These are phyloP conservation scores for Saitozyma sp. DNA, from an alignment of 768 basidiomycete genomes.

Conservation along the genomic window DNA sequence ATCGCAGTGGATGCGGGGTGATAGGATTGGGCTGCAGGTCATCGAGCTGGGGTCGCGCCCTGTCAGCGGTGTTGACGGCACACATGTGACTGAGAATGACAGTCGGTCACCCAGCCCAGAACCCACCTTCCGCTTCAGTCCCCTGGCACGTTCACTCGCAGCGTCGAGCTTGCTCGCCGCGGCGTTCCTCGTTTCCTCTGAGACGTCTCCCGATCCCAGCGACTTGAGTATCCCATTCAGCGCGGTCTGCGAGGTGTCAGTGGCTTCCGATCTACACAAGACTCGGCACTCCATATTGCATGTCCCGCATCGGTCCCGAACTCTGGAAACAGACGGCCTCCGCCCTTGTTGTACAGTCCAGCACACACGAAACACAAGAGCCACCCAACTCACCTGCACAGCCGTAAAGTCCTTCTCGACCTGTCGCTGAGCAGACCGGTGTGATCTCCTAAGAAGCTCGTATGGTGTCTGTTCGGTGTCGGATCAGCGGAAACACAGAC, in stretches of 20 bases:
- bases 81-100: neutral
- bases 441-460: conserved; percentile 46
- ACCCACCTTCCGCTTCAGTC: conserved; percentile 82
- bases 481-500: neutral
- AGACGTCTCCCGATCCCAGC: conserved; percentile 7
- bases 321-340: no score
- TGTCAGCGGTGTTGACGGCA: no score
- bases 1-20: conserved; percentile 13
- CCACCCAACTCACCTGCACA: conserved; percentile 30
- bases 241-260: conserved; percentile 16
- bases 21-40: conserved; percentile 34
- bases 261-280: neutral
- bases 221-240: conserved; percentile 22
- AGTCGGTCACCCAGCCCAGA: neutral
- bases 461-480: conserved; percentile 39
- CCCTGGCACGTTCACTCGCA: conserved; percentile 53
- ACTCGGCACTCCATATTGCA: neutral
- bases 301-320: no score
- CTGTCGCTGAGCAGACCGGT: conserved; percentile 49
- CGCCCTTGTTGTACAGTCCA: no score
- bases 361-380: no score
- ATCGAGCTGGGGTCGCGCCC: conserved; percentile 23
- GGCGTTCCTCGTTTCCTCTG: conserved; percentile 17
- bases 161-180: conserved; percentile 31
- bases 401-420: conserved; percentile 52